These are phyloP conservation scores for Phanerodontia chrysosporium DNA, from an alignment of 768 basidiomycete genomes.

Conservation along the genomic window DNA sequence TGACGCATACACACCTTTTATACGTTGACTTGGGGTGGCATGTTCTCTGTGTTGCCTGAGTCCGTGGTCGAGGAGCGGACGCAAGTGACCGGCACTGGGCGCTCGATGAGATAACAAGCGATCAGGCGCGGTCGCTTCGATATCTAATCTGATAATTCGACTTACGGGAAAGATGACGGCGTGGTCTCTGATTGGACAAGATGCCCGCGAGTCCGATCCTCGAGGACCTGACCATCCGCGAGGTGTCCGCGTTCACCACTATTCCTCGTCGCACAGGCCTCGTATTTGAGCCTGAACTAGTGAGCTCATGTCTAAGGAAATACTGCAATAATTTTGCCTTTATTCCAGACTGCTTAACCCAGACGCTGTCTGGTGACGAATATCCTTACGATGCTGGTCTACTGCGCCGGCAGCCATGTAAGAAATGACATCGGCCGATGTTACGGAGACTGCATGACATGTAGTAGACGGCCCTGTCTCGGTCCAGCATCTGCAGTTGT, in stretches of 20 bases:
- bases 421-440: too few species aligned
- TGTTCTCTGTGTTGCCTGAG: background rate
- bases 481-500: too few species aligned
- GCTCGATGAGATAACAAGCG: conserved; percentile 2
- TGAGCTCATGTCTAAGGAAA: too few species aligned
- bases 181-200: background rate
- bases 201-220: background rate
- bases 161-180: background rate
- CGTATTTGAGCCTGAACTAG: too few species aligned
- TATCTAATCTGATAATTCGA: conserved; percentile 10
- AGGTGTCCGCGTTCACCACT: background rate
- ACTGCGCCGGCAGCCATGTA: too few species aligned
- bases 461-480: too few species aligned
- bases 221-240: background rate
- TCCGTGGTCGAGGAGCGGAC: background rate
- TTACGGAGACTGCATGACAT: too few species aligned
- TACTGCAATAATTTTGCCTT: too few species aligned
- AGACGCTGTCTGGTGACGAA: too few species aligned
- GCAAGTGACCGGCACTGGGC: background rate
- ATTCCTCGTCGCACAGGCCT: too few species aligned
- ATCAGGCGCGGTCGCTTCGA: background rate
- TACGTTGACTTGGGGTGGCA: background rate
- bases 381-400: too few species aligned
- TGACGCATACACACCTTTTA: background rate
- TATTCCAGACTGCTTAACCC: too few species aligned